Conservation (phyloP, 2,329 filamentous ascomycete genomes). For the Talaromyces rugulosus region DNA sequence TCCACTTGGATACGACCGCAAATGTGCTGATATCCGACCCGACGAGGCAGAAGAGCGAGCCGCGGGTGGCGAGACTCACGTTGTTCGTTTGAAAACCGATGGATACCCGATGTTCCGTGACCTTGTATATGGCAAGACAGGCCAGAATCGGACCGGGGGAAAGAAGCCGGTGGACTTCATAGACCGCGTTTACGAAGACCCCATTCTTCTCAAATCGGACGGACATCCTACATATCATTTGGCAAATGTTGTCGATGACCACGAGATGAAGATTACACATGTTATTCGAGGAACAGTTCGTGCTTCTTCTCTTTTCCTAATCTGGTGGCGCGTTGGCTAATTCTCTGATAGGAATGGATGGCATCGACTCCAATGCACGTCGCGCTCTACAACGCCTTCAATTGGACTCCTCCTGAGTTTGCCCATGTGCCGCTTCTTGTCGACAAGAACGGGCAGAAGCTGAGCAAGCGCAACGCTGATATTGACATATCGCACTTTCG, state of each 20-base stretch:
- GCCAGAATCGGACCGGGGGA: constrained; percentile 43
- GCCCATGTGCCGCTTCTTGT: constrained; percentile 76
- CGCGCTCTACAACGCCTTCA: constrained; percentile 70
- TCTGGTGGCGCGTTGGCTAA: constrained; percentile 4
- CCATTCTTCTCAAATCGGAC: constrained; percentile 85
- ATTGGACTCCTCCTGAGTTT: constrained; percentile 69
- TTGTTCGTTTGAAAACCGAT: constrained; percentile 70
- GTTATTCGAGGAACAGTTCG: constrained; percentile 80
- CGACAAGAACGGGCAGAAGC: constrained; percentile 64
- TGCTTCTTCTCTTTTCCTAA: constrained; percentile 10
- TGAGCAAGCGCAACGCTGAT: constrained; percentile 79
- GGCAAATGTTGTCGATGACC: constrained; percentile 94
- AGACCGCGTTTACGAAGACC: constrained; percentile 66
- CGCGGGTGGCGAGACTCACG: constrained; percentile 64
- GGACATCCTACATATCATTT: constrained; percentile 95
- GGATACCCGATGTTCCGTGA: constrained; percentile 67
- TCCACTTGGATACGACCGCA: constrained; percentile 63
- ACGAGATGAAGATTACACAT: constrained; percentile 92
- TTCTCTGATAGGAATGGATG: constrained; percentile 72
- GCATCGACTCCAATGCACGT: constrained; percentile 81
- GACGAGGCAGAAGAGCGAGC: constrained; percentile 70
- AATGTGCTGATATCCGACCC: constrained; percentile 63
- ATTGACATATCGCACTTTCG: constrained; percentile 58
- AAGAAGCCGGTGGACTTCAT: constrained; percentile 38
- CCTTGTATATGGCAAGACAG: constrained; percentile 67